These are phyloP conservation scores for Isoetes taiwanensis DNA, from an alignment of 75 land plant species.

Conservation along the genomic window DNA sequence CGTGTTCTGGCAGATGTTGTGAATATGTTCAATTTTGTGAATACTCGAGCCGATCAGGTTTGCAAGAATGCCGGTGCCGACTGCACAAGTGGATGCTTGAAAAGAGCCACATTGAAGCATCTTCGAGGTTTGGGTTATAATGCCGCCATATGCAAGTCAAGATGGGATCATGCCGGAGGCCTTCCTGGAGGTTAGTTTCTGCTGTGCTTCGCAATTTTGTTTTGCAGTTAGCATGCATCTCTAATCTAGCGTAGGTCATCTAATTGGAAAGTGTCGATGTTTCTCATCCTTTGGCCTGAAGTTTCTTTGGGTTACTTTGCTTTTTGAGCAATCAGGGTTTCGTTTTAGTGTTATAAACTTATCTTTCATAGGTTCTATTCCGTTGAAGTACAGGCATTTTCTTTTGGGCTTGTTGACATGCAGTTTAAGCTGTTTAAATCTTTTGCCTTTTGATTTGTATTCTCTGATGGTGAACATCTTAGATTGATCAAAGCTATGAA, in stretches of 20 bases:
- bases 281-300: too few relatives aligned
- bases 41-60: not conserved
- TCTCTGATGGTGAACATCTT: not conserved
- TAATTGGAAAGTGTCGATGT: too few relatives aligned
- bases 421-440: too few relatives aligned
- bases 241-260: too few relatives aligned
- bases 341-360: not conserved
- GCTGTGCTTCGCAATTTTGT: too few relatives aligned
- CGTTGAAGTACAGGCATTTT: too few relatives aligned
- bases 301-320: not conserved
- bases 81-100: not conserved
- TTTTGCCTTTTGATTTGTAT: not conserved
- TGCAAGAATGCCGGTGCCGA: not conserved
- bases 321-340: not conserved
- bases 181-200: constrained; percentile 33
- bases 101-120: constrained; percentile 22
- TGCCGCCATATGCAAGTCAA: constrained; percentile 61
- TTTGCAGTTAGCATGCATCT: too few relatives aligned
- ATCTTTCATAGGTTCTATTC: too few relatives aligned
- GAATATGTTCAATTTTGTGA: not conserved
- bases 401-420: not conserved
- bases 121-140: constrained; percentile 23
- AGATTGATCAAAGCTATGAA: not conserved
- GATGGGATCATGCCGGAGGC: constrained; percentile 40
- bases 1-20: constrained; percentile 10